phyloP scores from a whole-genome alignment of 768 basidiomycete genomes.

The Austroboletus festivus region DNA sequence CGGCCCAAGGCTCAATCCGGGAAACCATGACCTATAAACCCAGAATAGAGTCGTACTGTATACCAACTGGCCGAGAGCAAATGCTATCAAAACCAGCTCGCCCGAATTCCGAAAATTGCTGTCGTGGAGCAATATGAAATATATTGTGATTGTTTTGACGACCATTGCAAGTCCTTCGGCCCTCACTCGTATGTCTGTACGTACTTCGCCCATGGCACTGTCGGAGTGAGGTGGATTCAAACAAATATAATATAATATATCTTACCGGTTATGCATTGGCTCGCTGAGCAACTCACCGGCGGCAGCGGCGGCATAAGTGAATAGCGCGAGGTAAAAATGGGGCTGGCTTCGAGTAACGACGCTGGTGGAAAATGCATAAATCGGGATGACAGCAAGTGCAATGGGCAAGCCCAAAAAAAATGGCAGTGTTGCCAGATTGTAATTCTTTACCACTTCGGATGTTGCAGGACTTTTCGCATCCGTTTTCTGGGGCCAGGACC shows the following conservation, averaged over 20 bases:
- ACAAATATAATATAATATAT: conserved; percentile 1
- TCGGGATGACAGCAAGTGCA: conserved; percentile 45
- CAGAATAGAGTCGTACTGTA: conserved; percentile 61
- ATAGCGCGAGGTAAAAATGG: conserved; percentile 59
- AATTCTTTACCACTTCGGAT: conserved; percentile 17
- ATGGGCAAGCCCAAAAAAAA: conserved; percentile 66
- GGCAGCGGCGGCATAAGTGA: conserved; percentile 71
- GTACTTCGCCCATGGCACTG: conserved; percentile 66
- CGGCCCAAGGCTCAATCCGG: conserved; percentile 34
- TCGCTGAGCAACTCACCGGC: conserved; percentile 78
- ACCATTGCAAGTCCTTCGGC: conserved; percentile 86
- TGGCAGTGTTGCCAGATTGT: conserved; percentile 62
- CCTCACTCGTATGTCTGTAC: conserved; percentile 68
- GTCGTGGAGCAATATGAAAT: conserved; percentile 59
- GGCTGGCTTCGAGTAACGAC: conserved; percentile 57
- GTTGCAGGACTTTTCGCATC: neutral
- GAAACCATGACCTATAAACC: conserved; percentile 51
- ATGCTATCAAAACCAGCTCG: conserved; percentile 68
- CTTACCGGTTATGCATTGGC: conserved; percentile 74
- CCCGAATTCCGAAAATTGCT: conserved; percentile 30
- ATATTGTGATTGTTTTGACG: conserved; percentile 67
- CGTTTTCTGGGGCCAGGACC: conserved; percentile 38
- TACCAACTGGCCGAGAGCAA: conserved; percentile 79
- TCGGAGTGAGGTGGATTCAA: conserved; percentile 19
- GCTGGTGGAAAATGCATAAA: conserved; percentile 57